Conservation (phyloP, 108 stramenopile genomes). For the Mediolabrus comicus region DNA sequence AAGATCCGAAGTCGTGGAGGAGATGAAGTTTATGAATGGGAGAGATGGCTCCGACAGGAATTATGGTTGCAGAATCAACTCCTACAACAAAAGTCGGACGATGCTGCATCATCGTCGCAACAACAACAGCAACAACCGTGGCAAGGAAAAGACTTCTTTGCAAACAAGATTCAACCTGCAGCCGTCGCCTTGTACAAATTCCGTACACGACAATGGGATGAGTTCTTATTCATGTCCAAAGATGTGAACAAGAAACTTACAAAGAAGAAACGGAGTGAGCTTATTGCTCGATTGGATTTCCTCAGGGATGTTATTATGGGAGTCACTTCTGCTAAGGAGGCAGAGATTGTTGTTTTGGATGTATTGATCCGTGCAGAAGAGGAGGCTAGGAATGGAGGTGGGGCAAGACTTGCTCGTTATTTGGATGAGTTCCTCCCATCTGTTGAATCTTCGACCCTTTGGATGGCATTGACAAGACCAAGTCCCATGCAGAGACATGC, state of each 20-base stretch:
- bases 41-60: slow-evolving; percentile 48
- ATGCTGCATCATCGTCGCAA: not conserved
- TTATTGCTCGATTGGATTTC: slow-evolving; percentile 37
- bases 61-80: slow-evolving; percentile 15
- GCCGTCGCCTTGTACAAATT: slow-evolving; percentile 36
- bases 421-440: slow-evolving; percentile 41
- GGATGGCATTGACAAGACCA: slow-evolving; percentile 52
- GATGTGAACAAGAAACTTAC: slow-evolving; percentile 12
- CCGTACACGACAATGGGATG: slow-evolving; percentile 36
- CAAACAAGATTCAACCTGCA: slow-evolving; percentile 41
- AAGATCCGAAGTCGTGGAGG: slow-evolving; percentile 50
- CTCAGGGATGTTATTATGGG: slow-evolving; percentile 32
- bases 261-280: slow-evolving; percentile 13
- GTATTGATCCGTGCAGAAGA: slow-evolving; percentile 40
- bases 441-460: slow-evolving; percentile 42
- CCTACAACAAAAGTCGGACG: not conserved
- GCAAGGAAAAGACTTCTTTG: slow-evolving; percentile 53
- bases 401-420: slow-evolving; percentile 8
- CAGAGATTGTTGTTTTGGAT: slow-evolving; percentile 49
- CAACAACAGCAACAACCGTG: slow-evolving; percentile 5
- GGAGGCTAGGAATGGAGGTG: not conserved
- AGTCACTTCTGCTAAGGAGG: slow-evolving; percentile 45
- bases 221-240: slow-evolving; percentile 27
- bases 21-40: slow-evolving; percentile 48
- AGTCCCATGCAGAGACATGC: slow-evolving; percentile 38